These are phyloP conservation scores for Bolboschoenus planiculmis DNA, from an alignment of 176 grass and related monocot genomes.

Conservation along the genomic window DNA sequence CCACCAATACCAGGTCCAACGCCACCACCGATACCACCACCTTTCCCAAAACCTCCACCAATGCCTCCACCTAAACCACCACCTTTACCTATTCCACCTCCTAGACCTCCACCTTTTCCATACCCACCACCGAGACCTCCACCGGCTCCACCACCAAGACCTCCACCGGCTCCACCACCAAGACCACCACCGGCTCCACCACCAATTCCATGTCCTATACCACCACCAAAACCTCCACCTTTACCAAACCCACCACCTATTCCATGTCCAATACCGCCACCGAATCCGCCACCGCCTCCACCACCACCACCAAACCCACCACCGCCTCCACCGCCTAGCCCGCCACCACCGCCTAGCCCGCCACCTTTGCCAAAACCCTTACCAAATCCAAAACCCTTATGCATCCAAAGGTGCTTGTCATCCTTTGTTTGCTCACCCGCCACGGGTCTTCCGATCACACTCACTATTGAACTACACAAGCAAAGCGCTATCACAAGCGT, in stretches of 20 bases:
- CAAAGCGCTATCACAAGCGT: conserved; percentile 40
- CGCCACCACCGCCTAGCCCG: background rate
- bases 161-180: conserved; percentile 2
- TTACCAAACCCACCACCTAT: conserved; percentile 18
- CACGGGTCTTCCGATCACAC: conserved; percentile 40
- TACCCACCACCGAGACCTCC: conserved; percentile 7
- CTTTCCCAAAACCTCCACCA: too few relatives aligned
- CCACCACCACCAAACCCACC: conserved; percentile 20
- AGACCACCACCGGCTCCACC: conserved; percentile 16
- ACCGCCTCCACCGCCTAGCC: background rate
- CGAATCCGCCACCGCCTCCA: background rate
- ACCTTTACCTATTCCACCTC: conserved; percentile 12
- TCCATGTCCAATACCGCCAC: conserved; percentile 4
- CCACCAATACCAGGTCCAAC: background rate
- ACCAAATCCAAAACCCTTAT: conserved; percentile 48
- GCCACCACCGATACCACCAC: conserved; percentile 14
- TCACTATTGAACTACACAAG: conserved; percentile 39
- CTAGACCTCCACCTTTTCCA: conserved; percentile 9
- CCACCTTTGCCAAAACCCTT: conserved; percentile 38
- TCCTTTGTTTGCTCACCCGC: conserved; percentile 4
- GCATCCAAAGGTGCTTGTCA: conserved; percentile 41
- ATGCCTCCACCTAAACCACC: conserved; percentile 17
- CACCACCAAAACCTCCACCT: conserved; percentile 21
- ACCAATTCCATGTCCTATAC: conserved; percentile 13
- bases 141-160: conserved; percentile 18